phyloP scores from a whole-genome alignment of 2,329 filamentous ascomycete species.

The Emydomyces testavorans region DNA sequence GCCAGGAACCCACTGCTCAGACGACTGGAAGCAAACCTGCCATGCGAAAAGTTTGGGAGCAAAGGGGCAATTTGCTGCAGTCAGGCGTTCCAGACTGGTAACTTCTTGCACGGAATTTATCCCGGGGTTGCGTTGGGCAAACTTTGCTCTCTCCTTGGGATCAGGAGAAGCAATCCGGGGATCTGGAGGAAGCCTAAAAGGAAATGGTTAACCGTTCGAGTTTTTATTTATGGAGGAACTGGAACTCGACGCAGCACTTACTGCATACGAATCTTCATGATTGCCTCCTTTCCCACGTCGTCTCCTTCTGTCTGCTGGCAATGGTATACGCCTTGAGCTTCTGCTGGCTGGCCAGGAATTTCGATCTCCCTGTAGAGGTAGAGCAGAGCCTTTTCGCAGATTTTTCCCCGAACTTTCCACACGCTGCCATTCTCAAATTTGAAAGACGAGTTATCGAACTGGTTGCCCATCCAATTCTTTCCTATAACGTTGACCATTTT shows the following conservation, averaged over 20 bases:
- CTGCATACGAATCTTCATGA: slow-evolving; percentile 13
- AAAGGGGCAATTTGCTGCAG: not conserved
- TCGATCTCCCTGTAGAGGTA: no score
- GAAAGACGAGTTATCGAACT: not conserved
- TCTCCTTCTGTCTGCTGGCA: slow-evolving; percentile 7
- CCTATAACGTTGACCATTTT: not conserved
- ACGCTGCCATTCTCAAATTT: not conserved
- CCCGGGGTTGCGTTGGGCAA: not conserved
- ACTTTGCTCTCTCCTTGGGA: not conserved
- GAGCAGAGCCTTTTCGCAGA: slow-evolving; percentile 1
- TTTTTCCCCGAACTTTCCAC: slow-evolving; percentile 2
- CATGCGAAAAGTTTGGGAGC: slow-evolving; percentile 5
- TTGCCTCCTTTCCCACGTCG: slow-evolving; percentile 7
- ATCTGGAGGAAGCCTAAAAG: not conserved
- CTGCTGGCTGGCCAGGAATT: not conserved
- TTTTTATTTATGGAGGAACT: no score
- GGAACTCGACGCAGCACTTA: no score
- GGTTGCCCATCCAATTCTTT: not conserved
- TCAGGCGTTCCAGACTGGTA: not conserved
- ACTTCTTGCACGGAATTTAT: not conserved
- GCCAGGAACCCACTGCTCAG: slow-evolving; percentile 2
- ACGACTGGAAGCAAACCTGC: not conserved
- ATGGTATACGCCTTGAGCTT: slow-evolving; percentile 11
- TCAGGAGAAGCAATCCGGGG: not conserved
- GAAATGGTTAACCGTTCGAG: not conserved